A percentile compares a stretch with the other conserved stretches of the same genome.
Conservation (phyloP, 768 basidiomycete genomes). For the Antrodiella citrinella region DNA sequence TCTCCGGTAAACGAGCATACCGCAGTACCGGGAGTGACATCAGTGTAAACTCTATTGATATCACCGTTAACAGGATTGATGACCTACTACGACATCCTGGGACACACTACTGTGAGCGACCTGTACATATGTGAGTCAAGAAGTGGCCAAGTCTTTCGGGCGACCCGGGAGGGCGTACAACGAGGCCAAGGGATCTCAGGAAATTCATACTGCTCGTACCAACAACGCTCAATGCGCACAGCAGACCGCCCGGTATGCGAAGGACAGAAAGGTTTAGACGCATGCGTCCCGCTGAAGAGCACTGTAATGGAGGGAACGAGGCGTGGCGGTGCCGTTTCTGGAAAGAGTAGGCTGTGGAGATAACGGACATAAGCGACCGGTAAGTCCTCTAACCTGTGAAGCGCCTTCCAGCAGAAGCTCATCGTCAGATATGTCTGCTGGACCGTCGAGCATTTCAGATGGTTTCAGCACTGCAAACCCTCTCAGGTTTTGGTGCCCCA, state of each 20-base stretch:
- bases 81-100: not conserved
- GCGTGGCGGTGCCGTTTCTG: not conserved
- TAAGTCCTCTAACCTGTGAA: slow-evolving; percentile 9
- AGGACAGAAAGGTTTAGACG: not conserved
- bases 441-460: too few relatives aligned
- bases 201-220: not conserved
- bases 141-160: not conserved
- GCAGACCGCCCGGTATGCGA: not conserved
- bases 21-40: not conserved
- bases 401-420: not conserved
- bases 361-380: slow-evolving; percentile 5
- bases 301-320: not conserved
- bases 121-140: not conserved
- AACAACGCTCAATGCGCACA: not conserved
- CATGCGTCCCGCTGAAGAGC: not conserved
- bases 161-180: not conserved
- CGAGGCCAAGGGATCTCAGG: not conserved
- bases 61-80: too few relatives aligned
- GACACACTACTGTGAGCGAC: not conserved
- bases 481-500: not conserved
- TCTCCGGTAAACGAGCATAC: not conserved
- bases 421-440: not conserved
- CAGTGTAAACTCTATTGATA: not conserved
- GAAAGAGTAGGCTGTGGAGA: not conserved
- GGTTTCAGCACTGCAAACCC: not conserved